Evolutionary conservation across 345 rosid species (phyloP).

Genomic region (Dipteronia sinensis): DNA sequence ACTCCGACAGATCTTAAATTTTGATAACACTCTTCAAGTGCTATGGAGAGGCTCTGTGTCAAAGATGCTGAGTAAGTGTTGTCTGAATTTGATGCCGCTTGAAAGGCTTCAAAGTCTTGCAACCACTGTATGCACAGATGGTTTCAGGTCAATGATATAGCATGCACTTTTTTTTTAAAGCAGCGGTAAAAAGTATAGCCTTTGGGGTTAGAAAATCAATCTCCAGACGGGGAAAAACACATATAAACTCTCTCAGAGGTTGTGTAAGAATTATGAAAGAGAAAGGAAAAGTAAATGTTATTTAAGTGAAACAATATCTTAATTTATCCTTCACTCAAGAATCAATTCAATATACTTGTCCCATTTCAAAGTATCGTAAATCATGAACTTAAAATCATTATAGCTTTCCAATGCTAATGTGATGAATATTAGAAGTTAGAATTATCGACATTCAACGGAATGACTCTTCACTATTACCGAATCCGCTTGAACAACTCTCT

Average conservation of each 20-base stretch:
- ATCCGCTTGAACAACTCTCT: too few species aligned
- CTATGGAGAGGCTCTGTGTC: conserved; percentile 66
- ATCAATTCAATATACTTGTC: conserved; percentile 4
- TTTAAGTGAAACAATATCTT: not conserved
- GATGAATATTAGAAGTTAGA: too few species aligned
- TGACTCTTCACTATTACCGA: too few species aligned
- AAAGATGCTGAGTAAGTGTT: conserved; percentile 60
- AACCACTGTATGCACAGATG: conserved; percentile 58
- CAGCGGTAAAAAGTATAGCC: not conserved
- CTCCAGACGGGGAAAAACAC: not conserved
- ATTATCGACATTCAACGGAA: too few species aligned
- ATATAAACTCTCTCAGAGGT: not conserved
- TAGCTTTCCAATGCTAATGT: not conserved
- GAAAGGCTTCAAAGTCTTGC: conserved; percentile 79
- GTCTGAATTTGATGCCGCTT: conserved; percentile 67
- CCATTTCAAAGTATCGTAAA: not conserved
- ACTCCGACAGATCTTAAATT: conserved; percentile 76
- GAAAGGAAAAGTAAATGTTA: not conserved
- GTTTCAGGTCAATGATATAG: not conserved
- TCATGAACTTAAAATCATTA: not conserved
- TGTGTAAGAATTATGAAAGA: not conserved
- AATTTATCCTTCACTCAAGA: not conserved
- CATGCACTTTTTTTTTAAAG: not conserved
- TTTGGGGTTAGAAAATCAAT: not conserved
- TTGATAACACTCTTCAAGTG: conserved; percentile 66